phyloP scores from a whole-genome alignment of 495 filamentous ascomycete species.

The Pyrenula aspistea region DNA sequence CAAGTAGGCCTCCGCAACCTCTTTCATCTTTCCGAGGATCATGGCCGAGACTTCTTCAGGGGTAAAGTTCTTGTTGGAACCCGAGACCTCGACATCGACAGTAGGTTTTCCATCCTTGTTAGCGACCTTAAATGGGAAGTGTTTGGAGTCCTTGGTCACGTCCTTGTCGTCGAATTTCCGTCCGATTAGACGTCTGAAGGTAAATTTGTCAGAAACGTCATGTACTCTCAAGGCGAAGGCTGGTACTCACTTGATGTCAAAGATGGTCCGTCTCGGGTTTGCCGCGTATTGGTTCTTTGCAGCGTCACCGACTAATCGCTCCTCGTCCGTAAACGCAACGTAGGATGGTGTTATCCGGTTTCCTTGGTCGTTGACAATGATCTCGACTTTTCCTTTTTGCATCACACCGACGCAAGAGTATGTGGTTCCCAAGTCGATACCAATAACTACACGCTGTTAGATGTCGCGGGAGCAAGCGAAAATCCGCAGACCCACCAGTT shows the following conservation, averaged over 20 bases:
- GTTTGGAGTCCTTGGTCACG: constrained; percentile 73
- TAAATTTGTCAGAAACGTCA: constrained; percentile 12
- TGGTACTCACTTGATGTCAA: constrained; percentile 75
- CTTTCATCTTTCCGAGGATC: constrained; percentile 93
- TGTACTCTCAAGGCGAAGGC: neutral
- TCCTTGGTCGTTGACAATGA: constrained; percentile 94
- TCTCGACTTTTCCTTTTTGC: constrained; percentile 97
- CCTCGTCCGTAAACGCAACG: constrained; percentile 97
- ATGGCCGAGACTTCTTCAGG: constrained; percentile 84
- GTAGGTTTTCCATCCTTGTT: constrained; percentile 73
- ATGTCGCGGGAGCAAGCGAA: constrained; percentile 3
- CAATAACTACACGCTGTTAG: constrained; percentile 49
- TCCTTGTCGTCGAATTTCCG: constrained; percentile 83
- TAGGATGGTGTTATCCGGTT: constrained; percentile 98
- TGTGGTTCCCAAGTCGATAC: constrained; percentile 98
- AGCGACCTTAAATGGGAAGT: constrained; percentile 81
- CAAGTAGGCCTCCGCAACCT: constrained; percentile 85
- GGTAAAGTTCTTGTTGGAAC: constrained; percentile 63
- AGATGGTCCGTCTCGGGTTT: constrained; percentile 82
- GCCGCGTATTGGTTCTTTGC: constrained; percentile 98
- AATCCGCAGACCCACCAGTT: constrained; percentile 34
- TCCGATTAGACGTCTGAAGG: constrained; percentile 67
- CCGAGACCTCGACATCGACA: constrained; percentile 66
- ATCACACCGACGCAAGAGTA: constrained; percentile 86
- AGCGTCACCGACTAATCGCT: constrained; percentile 93